phyloP scores from a whole-genome alignment of 805 yeast genomes.

The Wickerhamomyces bisporus region DNA sequence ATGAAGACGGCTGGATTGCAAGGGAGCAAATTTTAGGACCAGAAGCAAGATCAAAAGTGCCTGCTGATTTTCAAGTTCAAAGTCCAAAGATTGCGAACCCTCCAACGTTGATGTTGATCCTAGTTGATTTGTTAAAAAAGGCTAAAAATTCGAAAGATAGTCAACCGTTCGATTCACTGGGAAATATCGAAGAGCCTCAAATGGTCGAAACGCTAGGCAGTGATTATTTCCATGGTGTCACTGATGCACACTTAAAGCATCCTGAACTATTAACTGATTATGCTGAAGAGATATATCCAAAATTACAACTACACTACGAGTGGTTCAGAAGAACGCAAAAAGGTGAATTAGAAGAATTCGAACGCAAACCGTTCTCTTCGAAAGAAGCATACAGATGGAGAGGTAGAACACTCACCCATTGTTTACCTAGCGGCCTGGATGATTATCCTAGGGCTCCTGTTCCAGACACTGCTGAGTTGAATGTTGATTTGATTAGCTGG shows the following conservation, averaged over 20 bases:
- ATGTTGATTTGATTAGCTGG: conserved; percentile 90
- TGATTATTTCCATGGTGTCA: conserved; percentile 28
- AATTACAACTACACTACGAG: conserved; percentile 67
- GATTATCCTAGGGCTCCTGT: conserved; percentile 85
- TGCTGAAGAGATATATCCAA: conserved; percentile 67
- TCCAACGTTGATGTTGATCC: conserved; percentile 81
- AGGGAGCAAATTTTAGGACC: conserved; percentile 91
- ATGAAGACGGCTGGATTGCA: conserved; percentile 94
- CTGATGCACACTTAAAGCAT: conserved; percentile 48
- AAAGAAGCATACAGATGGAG: conserved; percentile 86
- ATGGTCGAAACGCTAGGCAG: conserved; percentile 22
- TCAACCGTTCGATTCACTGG: conserved; percentile 13
- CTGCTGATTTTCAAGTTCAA: conserved; percentile 76
- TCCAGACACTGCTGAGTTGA: conserved; percentile 84
- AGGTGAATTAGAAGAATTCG: conserved; percentile 72
- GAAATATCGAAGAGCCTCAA: conserved; percentile 29
- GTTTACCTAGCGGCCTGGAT: conserved; percentile 90
- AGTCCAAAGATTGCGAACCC: conserved; percentile 92
- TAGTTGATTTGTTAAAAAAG: conserved; percentile 49
- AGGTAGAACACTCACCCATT: conserved; percentile 80
- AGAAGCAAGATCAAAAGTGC: conserved; percentile 86
- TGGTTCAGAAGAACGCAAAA: conserved; percentile 81
- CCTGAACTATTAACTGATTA: conserved; percentile 57
- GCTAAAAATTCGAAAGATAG: conserved; percentile 26
- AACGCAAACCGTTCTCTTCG: conserved; percentile 44